Conservation (phyloP, 768 basidiomycete species). For the Boletus vinaceobasis region DNA sequence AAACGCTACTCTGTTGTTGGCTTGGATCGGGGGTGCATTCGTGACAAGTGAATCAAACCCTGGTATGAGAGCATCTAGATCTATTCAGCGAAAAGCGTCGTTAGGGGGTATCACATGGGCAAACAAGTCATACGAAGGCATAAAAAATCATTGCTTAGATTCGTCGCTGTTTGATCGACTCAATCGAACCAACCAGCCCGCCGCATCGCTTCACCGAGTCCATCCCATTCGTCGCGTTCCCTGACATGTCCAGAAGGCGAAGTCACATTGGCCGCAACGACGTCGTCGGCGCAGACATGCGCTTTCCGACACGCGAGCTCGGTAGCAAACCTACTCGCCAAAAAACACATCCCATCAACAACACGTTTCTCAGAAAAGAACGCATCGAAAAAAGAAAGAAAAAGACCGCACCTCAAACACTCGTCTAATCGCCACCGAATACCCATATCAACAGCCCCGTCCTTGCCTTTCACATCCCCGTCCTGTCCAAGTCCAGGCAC, state of each 20-base stretch:
- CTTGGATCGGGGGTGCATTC: not conserved
- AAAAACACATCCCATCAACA: not conserved
- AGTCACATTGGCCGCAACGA: not conserved
- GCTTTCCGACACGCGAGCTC: slow-evolving; percentile 79
- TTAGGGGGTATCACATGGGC: slow-evolving; percentile 5
- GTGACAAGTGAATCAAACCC: not conserved
- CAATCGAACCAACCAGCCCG: slow-evolving; percentile 72
- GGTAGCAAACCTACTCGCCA: slow-evolving; percentile 64
- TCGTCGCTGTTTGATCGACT: not conserved
- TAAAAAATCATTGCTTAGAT: not conserved
- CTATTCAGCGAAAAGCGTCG: not conserved
- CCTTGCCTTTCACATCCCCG: slow-evolving; percentile 31
- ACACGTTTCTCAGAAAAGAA: not conserved
- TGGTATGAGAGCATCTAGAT: not conserved
- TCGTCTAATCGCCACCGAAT: slow-evolving; percentile 79
- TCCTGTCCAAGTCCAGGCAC: slow-evolving; percentile 39
- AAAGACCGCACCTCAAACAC: slow-evolving; percentile 58
- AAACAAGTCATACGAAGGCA: not conserved
- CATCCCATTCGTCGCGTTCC: slow-evolving; percentile 57
- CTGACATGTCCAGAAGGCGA: slow-evolving; percentile 16
- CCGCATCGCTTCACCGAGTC: slow-evolving; percentile 70
- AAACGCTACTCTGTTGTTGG: not conserved
- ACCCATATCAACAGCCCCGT: slow-evolving; percentile 30
- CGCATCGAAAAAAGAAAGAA: not conserved
- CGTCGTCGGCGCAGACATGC: slow-evolving; percentile 1